Conservation (phyloP, 441 rosid species). For the Erodium moschatum region DNA sequence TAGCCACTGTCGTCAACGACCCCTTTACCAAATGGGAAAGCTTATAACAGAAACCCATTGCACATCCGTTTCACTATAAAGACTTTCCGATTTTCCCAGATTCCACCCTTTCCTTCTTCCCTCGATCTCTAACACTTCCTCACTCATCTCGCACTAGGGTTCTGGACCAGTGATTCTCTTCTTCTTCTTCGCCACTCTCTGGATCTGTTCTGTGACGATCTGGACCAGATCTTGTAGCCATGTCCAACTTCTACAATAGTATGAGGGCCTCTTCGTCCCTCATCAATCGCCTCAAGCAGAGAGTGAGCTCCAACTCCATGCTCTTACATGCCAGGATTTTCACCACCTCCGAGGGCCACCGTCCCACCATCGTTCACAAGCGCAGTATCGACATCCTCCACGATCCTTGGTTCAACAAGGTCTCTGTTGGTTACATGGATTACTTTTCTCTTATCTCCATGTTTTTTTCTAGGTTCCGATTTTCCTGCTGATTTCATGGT, state of each 20-base stretch:
- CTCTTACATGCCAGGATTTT: conserved; percentile 38
- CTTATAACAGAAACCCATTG: background rate
- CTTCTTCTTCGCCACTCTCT: background rate
- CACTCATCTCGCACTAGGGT: background rate
- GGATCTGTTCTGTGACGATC: background rate
- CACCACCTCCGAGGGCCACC: conserved; percentile 87
- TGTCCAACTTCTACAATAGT: conserved; percentile 38
- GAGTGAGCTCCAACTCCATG: conserved; percentile 20
- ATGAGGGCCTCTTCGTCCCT: conserved; percentile 54
- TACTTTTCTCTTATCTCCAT: background rate
- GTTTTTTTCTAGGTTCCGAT: background rate
- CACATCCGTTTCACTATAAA: background rate
- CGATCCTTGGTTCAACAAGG: conserved; percentile 99
- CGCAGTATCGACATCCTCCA: conserved; percentile 94
- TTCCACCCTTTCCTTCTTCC: background rate
- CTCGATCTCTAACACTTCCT: background rate
- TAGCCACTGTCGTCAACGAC: background rate
- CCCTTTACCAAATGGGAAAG: background rate
- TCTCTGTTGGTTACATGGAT: conserved; percentile 8
- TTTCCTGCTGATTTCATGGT: background rate
- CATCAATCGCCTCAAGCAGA: conserved; percentile 38
- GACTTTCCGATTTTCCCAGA: background rate
- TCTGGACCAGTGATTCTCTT: background rate
- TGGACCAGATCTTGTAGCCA: conserved; percentile 6
- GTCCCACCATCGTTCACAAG: conserved; percentile 86